phyloP scores from a whole-genome alignment of 129 eudicot species.

The Pittosporum tobira region DNA sequence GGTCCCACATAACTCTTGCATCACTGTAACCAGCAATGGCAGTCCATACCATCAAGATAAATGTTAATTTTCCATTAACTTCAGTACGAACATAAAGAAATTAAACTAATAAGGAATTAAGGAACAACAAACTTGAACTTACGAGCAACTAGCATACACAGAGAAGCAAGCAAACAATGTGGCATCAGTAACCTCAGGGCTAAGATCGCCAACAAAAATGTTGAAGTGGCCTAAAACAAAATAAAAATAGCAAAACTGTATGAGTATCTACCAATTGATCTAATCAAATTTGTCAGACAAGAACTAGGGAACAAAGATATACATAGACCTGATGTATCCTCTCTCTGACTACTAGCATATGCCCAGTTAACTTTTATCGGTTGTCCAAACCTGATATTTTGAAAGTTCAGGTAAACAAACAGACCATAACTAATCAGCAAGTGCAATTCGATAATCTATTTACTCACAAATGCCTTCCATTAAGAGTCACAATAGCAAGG shows the following conservation, averaged over 20 bases:
- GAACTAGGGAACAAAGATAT: not conserved
- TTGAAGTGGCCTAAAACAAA: conserved; percentile 63
- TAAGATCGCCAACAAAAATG: conserved; percentile 94
- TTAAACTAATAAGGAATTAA: not conserved
- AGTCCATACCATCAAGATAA: not conserved
- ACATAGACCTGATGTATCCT: conserved; percentile 79
- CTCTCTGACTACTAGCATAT: conserved; percentile 90
- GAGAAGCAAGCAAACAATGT: conserved; percentile 84
- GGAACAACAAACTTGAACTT: conserved; percentile 21
- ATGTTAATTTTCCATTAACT: not conserved
- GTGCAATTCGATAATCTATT: not conserved
- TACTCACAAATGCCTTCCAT: conserved; percentile 89
- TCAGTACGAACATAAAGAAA: conserved; percentile 4
- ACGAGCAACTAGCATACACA: conserved; percentile 88
- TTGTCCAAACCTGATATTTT: conserved; percentile 72
- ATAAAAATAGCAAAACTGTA: not conserved
- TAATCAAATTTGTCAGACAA: not conserved
- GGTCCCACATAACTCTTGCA: conserved; percentile 99
- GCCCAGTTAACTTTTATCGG: conserved; percentile 99
- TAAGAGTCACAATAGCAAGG: conserved; percentile 85
- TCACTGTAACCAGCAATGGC: conserved; percentile 39
- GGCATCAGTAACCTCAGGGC: conserved; percentile 98
- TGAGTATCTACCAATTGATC: not conserved
- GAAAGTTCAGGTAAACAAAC: conserved; percentile 11
- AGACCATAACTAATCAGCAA: too few species aligned